Percentiles rank a stretch among this genome's conserved stretches.
phyloP scores from a whole-genome alignment of 2,329 filamentous ascomycete genomes.

The Neurospora sp. region DNA sequence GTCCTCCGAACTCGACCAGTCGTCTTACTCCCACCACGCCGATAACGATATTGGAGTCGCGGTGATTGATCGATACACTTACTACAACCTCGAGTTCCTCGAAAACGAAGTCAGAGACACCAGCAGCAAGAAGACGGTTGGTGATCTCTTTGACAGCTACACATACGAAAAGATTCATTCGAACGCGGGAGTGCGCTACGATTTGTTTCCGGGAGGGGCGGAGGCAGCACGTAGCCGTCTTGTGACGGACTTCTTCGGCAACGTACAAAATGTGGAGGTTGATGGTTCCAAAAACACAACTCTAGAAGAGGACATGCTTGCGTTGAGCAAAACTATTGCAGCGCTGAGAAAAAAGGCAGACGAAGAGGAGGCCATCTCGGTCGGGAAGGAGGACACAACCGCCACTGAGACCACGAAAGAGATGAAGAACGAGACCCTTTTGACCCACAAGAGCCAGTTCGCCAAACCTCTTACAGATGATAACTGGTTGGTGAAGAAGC shows the following conservation, averaged over 20 bases:
- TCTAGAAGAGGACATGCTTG: constrained; percentile 63
- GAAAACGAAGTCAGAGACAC: constrained; percentile 82
- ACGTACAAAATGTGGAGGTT: constrained; percentile 95
- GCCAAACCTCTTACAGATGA: constrained; percentile 55
- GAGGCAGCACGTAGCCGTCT: constrained; percentile 65
- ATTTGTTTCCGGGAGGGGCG: constrained; percentile 83
- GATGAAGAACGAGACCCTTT: constrained; percentile 11
- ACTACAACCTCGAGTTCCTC: constrained; percentile 95
- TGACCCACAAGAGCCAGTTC: constrained; percentile 29
- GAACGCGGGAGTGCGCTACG: constrained; percentile 83
- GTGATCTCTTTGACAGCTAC: constrained; percentile 92
- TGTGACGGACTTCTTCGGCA: constrained; percentile 96
- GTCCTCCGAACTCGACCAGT: constrained; percentile 92
- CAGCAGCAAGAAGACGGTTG: constrained; percentile 78
- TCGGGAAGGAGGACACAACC: constrained; percentile 13
- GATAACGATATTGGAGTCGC: constrained; percentile 97
- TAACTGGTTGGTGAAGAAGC: constrained; percentile 58
- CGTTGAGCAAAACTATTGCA: constrained; percentile 60
- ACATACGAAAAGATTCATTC: constrained; percentile 92
- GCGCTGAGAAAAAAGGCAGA: constrained; percentile 39
- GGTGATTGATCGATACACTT: constrained; percentile 97
- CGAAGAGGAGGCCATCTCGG: constrained; percentile 27
- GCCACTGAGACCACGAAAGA: constrained; percentile 17
- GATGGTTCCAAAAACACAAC: constrained; percentile 50
- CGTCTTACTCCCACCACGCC: constrained; percentile 93